Evolutionary conservation across 768 basidiomycete species (phyloP), one percentile per base, ranked within the genome.

Genomic region (Cystobasidium ongulense): DNA sequence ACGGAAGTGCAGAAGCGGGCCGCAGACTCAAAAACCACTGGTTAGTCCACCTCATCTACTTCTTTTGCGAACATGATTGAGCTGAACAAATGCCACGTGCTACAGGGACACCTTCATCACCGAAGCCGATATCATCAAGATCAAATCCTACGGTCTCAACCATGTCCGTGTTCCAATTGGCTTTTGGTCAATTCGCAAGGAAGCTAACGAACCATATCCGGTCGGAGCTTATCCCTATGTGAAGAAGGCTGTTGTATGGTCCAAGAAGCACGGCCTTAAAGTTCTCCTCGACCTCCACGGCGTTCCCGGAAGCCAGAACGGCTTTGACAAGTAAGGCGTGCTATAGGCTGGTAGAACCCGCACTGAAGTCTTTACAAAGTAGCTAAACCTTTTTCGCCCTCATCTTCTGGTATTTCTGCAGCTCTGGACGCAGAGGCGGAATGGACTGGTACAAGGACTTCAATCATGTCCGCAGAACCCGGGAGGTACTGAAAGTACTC

Each of bases 231-330:
- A 59, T 33, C 67, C 67, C 0, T 75, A 75, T 33, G 74, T 77
- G 17, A 63, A 61, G 65, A 63, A 62, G 7, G 76, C 76, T 13
- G 72, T 75, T 38, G 41, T 41, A 0, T 77, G 76, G 74, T 74
- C 72, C 0, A 25, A 41, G 11, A 64, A 74, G 57, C 41, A 73
- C n/a, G 71, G 64, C 15, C 23, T 77, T 25, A 70, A 74, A 33
- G 75, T 75, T 41, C 15, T 70, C 4, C 62, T 77, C 39, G 76
- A 77, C 43, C 21, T 77, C 2, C 76, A 77, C 57, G 74, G 74
- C 0, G 74, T 74, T 1, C 76, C 76, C 2, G 54, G 57, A 2
- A 72, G 38, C 18, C 75, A 75, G 54, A 76, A 76, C 59, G 76
- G 76, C 3, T 74, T 74, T 65, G 76, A 76, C 68, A 76, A 76